These are phyloP conservation scores for Cryptococcus amylolentus DNA, from an alignment of 1,284 basidiomycete species.

Conservation along the genomic window DNA sequence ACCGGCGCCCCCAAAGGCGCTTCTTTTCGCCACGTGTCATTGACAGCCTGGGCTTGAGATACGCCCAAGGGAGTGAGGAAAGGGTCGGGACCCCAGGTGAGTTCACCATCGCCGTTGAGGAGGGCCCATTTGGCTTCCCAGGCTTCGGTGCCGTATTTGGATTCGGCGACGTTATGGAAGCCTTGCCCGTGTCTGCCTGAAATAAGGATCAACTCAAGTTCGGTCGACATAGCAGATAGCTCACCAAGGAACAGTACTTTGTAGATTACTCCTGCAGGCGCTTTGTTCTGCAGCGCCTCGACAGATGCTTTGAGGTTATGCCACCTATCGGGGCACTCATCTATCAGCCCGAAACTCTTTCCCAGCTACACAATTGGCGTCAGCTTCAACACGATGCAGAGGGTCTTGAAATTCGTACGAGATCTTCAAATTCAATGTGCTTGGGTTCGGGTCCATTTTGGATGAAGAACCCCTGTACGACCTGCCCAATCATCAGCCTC, in stretches of 20 bases:
- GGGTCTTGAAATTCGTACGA: constrained; percentile 24
- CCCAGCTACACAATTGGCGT: constrained; percentile 22
- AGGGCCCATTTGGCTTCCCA: constrained; percentile 63
- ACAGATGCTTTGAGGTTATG: constrained; percentile 33
- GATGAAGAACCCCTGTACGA: constrained; percentile 40
- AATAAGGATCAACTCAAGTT: not conserved
- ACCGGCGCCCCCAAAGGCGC: constrained; percentile 56
- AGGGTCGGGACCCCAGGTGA: constrained; percentile 80
- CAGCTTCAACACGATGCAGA: not conserved
- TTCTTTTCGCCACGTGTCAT: constrained; percentile 61
- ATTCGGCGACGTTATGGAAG: constrained; percentile 57
- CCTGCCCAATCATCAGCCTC: constrained; percentile 10
- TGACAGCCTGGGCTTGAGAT: constrained; percentile 59
- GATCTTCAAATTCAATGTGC: constrained; percentile 34
- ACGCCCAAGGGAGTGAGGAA: constrained; percentile 65
- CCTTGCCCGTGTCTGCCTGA: constrained; percentile 48
- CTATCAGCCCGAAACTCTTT: constrained; percentile 42
- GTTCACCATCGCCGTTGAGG: constrained; percentile 64
- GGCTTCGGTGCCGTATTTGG: constrained; percentile 63
- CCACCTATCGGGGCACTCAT: constrained; percentile 41
- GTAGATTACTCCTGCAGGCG: constrained; percentile 38
- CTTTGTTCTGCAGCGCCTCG: constrained; percentile 31
- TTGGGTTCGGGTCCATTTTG: constrained; percentile 39
- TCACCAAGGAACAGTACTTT: constrained; percentile 47
- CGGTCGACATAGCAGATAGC: constrained; percentile 2